Percentiles rank a stretch among this genome's conserved stretches.
phyloP scores from a whole-genome alignment of 2,329 filamentous ascomycete species.

The Botrytis medusae region DNA sequence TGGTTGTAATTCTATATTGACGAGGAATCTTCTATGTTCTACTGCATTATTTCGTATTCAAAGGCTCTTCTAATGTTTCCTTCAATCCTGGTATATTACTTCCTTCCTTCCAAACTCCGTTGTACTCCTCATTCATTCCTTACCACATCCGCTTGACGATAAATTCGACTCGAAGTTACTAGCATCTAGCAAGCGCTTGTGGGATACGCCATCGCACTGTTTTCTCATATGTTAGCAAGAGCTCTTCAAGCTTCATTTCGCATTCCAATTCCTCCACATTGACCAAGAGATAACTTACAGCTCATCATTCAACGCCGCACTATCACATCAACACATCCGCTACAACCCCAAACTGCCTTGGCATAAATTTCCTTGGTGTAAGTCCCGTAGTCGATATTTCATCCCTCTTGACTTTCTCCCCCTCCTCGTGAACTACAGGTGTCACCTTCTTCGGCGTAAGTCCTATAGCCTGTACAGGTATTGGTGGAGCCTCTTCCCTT shows the following conservation, averaged over 20 bases:
- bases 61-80: not conserved
- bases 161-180: not conserved
- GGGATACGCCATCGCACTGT: not conserved
- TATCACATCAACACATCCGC: not conserved
- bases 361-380: not conserved
- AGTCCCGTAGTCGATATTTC: not conserved
- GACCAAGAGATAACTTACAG: not conserved
- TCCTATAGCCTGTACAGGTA: slow-evolving; percentile 4
- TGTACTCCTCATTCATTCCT: not conserved
- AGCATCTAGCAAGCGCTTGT: not conserved
- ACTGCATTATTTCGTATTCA: not conserved
- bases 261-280: not conserved
- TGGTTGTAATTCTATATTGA: not conserved
- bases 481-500: slow-evolving; percentile 1
- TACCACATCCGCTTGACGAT: not conserved
- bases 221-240: not conserved
- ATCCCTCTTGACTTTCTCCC: slow-evolving; percentile 1
- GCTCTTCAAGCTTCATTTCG: not conserved
- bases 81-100: not conserved
- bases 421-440: not conserved
- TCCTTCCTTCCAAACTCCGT: not conserved
- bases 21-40: not conserved
- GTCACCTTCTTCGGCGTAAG: not conserved
- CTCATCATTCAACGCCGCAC: not conserved
- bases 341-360: not conserved